Percentiles rank a stretch among this genome's conserved stretches.
Evolutionary conservation across 129 eudicot species (phyloP).

Genomic region (Lactuca sativa): DNA sequence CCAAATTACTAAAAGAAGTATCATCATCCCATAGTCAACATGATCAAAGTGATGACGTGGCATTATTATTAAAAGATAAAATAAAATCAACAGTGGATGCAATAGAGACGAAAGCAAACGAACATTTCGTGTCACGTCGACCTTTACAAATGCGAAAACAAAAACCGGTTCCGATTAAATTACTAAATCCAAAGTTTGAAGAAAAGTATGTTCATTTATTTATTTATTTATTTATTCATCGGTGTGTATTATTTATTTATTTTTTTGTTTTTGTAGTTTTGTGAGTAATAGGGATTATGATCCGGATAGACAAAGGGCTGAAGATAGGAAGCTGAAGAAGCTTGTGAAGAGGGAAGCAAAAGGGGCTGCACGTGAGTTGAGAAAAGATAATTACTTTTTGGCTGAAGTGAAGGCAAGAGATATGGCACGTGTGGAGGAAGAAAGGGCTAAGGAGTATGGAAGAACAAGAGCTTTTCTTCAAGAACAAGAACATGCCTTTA

Average conservation of each 20-base stretch:
- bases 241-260: neutral
- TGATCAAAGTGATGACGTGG: constrained; percentile 39
- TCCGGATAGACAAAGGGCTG: constrained; percentile 89
- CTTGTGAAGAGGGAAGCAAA: constrained; percentile 61
- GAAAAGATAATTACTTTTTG: constrained; percentile 87
- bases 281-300: constrained; percentile 95
- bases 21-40: constrained; percentile 7
- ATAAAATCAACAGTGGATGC: constrained; percentile 45
- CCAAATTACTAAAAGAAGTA: constrained; percentile 47
- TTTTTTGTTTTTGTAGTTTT: constrained; percentile 43
- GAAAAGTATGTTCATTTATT: constrained; percentile 53
- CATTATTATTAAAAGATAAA: constrained; percentile 53
- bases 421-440: constrained; percentile 61
- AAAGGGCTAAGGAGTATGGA: constrained; percentile 76
- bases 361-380: constrained; percentile 81
- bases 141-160: constrained; percentile 78
- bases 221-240: neutral
- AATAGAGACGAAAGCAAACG: constrained; percentile 54
- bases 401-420: constrained; percentile 66
- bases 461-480: constrained; percentile 83
- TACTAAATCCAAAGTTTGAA: constrained; percentile 79
- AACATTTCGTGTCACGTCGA: constrained; percentile 65
- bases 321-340: constrained; percentile 60
- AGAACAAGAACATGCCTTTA: constrained; percentile 95
- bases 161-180: constrained; percentile 69